A percentile compares a stretch with the other conserved stretches of the same genome.
Conservation (phyloP, 2,329 filamentous ascomycete species). For the Aureobasidium sp. region DNA sequence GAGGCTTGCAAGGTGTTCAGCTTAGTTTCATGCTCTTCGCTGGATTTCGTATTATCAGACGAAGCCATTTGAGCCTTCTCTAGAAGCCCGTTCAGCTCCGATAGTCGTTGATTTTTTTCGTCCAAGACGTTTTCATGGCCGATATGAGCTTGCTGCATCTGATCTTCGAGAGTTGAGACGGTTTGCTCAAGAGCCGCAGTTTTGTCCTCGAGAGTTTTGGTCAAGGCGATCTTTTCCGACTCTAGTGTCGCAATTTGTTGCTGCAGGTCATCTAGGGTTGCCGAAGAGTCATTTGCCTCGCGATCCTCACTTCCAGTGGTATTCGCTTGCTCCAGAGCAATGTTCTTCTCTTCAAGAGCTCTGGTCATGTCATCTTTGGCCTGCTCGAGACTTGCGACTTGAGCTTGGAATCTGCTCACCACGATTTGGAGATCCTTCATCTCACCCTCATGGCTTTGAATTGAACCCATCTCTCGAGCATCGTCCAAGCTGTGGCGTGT, state of each 20-base stretch:
- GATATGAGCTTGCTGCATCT: neutral
- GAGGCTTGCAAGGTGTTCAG: neutral
- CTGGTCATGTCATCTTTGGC: neutral
- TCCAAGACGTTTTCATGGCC: neutral
- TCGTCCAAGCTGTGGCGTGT: neutral
- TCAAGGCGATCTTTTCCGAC: neutral
- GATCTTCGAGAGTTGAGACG: neutral
- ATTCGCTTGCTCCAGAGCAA: neutral
- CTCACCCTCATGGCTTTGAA: neutral
- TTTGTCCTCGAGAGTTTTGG: neutral
- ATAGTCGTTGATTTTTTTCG: conserved; percentile 2
- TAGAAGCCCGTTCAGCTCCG: neutral
- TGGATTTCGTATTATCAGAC: neutral
- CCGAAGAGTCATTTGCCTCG: too few relatives aligned
- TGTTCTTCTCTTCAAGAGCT: neutral
- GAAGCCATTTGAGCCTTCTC: neutral
- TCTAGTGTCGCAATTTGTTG: neutral
- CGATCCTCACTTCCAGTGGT: neutral
- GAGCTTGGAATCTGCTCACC: neutral
- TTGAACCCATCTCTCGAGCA: neutral
- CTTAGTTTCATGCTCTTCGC: neutral
- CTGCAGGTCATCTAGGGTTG: neutral
- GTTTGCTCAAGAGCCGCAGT: neutral
- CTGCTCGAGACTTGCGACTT: conserved; percentile 2
- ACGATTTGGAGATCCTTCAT: neutral